Conservation (phyloP, 2,329 filamentous ascomycete genomes). For the Anthostomella pinea region DNA sequence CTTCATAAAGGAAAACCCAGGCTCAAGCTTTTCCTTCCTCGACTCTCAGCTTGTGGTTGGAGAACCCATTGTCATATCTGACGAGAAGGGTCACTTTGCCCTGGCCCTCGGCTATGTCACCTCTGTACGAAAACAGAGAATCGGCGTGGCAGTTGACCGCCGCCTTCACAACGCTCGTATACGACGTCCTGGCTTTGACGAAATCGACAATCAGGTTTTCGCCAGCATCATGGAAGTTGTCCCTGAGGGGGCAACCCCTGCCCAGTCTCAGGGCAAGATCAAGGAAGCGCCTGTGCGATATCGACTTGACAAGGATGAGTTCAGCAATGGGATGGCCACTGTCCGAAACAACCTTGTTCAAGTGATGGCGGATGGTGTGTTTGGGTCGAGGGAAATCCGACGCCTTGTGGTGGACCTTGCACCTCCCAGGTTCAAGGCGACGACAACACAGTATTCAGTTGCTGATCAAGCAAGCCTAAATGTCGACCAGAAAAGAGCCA, state of each 20-base stretch:
- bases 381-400: conserved; percentile 69
- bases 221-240: conserved; percentile 86
- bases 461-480: conserved; percentile 69
- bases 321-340: conserved; percentile 95
- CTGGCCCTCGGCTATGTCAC: conserved; percentile 89
- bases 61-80: conserved; percentile 94
- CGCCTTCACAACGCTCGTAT: conserved; percentile 83
- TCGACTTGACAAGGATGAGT: conserved; percentile 94
- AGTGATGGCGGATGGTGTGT: conserved; percentile 78
- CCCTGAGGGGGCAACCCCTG: conserved; percentile 50
- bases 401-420: conserved; percentile 76
- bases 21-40: conserved; percentile 72
- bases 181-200: conserved; percentile 72
- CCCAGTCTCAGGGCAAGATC: conserved; percentile 50
- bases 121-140: conserved; percentile 68
- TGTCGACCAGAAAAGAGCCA: conserved; percentile 78
- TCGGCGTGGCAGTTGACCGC: conserved; percentile 87
- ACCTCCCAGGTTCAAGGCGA: conserved; percentile 68
- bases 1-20: conserved; percentile 67
- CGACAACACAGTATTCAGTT: conserved; percentile 61
- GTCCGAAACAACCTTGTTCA: conserved; percentile 92
- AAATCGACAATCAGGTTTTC: conserved; percentile 77
- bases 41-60: conserved; percentile 86
- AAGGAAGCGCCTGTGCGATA: conserved; percentile 63
- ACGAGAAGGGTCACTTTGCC: conserved; percentile 92